A percentile compares a stretch with the other conserved stretches of the same genome.
Conservation (phyloP, 768 basidiomycete species). For the Phallus indusiatus region DNA sequence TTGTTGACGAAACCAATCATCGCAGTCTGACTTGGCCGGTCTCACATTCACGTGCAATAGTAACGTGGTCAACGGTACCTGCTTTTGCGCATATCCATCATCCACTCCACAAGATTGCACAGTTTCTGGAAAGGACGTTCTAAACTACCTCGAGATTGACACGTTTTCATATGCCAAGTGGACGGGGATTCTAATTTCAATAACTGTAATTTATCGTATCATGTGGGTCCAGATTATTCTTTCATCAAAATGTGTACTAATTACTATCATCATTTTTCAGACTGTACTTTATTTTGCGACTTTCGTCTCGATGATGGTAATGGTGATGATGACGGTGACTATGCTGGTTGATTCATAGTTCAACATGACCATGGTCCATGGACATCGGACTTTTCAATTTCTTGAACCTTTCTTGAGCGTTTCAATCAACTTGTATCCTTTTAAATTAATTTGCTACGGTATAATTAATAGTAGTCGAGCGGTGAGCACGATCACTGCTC, state of each 20-base stretch:
- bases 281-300: background rate
- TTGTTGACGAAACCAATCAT: background rate
- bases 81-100: conserved; percentile 42
- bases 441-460: too few species aligned
- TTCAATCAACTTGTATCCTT: too few species aligned
- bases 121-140: background rate
- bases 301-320: background rate
- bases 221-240: background rate
- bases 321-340: too few species aligned
- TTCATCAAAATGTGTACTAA: background rate
- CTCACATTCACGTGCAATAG: conserved; percentile 34
- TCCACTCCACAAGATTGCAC: conserved; percentile 15
- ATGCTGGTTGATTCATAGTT: too few species aligned
- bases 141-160: background rate
- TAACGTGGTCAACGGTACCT: conserved; percentile 25
- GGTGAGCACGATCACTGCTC: too few species aligned
- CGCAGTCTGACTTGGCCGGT: conserved; percentile 39
- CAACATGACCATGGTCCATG: too few species aligned
- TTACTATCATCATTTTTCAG: background rate
- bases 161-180: background rate
- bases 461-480: too few species aligned
- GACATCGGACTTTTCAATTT: too few species aligned
- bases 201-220: background rate
- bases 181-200: background rate
- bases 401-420: too few species aligned